phyloP scores from a whole-genome alignment of 2,329 filamentous ascomycete species.

The Diaporthe ilicicola region DNA sequence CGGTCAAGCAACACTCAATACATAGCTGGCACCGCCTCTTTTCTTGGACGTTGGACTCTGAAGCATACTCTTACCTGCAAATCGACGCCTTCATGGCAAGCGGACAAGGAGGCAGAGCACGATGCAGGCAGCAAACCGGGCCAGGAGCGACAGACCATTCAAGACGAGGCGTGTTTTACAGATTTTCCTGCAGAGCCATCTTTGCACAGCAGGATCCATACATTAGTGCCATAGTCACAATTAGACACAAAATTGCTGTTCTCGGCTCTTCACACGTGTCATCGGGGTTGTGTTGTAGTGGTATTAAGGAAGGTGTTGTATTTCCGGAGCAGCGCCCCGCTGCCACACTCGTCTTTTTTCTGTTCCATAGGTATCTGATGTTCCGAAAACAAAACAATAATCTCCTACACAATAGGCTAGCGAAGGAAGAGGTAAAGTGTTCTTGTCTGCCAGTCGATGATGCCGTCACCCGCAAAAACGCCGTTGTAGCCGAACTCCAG shows the following conservation, averaged over 20 bases:
- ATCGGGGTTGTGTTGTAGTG: not conserved
- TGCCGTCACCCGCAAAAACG: conserved; percentile 30
- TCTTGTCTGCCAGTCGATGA: conserved; percentile 27
- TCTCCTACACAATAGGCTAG: conserved; percentile 31
- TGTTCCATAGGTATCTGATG: conserved; percentile 36
- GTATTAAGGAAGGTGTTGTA: conserved; percentile 23
- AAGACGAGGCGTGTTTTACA: not conserved
- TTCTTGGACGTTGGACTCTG: too few relatives aligned
- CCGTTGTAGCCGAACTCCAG: conserved; percentile 31
- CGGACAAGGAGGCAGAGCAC: not conserved
- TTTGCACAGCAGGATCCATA: not conserved
- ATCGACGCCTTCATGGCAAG: not conserved
- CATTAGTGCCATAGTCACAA: not conserved
- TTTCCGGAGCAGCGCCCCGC: conserved; percentile 17
- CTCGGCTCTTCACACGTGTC: not conserved
- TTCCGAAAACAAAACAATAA: conserved; percentile 27
- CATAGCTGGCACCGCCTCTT: not conserved
- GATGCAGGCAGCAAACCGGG: not conserved
- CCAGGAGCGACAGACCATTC: not conserved
- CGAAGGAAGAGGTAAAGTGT: conserved; percentile 29
- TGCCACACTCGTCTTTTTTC: conserved; percentile 28
- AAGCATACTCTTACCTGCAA: not conserved
- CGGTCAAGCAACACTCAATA: too few relatives aligned
- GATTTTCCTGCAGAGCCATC: not conserved
- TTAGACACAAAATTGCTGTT: not conserved